Base-by-base conservation (phyloP, 768 basidiomycete genomes). In the Rhizopogon roseolus region DNA sequence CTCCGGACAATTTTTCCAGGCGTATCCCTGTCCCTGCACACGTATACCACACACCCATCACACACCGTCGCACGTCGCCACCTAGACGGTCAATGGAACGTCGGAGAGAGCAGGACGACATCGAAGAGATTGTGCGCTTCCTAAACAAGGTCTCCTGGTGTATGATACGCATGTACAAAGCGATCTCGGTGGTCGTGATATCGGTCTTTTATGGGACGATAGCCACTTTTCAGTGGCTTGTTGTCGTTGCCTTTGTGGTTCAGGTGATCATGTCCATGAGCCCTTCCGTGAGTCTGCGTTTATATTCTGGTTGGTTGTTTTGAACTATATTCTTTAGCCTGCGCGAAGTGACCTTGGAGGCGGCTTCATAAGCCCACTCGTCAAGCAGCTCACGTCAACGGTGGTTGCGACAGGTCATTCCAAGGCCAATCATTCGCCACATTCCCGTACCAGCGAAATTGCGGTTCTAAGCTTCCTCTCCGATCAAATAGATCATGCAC, bases 51-150 rank as follows among this genome's bases (percentile, higher is more conserved):
- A 48, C 46, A 4, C 46, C 46, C 32, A 32, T 48, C 19, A 16
- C 32, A 9, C 46, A 48, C 46, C 32, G 36, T 14, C 46, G 32
- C 32, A 5, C 8, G 1, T 17, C 22, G 2, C 32, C 13, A 17
- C 44, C 49, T 5, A 27, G n/a, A 22, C 29, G 19, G 17, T 27
- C 29, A 32, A 46, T 9, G 6, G 19, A 52, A 32, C 49, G 41
- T 29, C 40, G 45, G 19, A 34, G 44, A 22, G 51, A 52, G 32
- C 51, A 52, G 14, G 45, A 50, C 6, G 51, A 52, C n/a, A 44
- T 52, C 4, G 51, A 52, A 7, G 51, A 52, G 6, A 64, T 70
- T 6, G 84, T 88, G 68, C 85, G 87, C 63, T 60, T 86, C 57
- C 43, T 82, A 19, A 81, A 84, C 69, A 78, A 82, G 4, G 58